phyloP scores from a whole-genome alignment of 371 early-diverging fungal genomes.

The Dichotomocladium elegans region DNA sequence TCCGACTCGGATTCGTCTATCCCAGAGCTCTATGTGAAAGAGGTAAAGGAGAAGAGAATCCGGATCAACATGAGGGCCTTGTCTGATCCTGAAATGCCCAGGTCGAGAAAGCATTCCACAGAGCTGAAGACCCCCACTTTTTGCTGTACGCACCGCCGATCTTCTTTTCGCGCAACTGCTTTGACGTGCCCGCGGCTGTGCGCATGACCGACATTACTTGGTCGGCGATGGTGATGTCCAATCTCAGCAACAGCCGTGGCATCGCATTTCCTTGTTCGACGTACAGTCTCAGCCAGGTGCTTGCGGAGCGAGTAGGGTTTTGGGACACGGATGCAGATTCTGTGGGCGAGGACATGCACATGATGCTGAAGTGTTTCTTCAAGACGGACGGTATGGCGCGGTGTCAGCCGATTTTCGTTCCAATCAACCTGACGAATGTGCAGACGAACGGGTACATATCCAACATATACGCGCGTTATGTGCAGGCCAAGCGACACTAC shows the following conservation, averaged over 20 bases:
- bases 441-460: constrained; percentile 55
- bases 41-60: constrained; percentile 8
- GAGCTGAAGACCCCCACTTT: constrained; percentile 41
- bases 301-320: constrained; percentile 65
- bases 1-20: constrained; percentile 43
- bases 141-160: constrained; percentile 67
- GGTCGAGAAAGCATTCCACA: constrained; percentile 31
- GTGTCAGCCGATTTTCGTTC: constrained; percentile 68
- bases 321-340: constrained; percentile 81
- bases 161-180: constrained; percentile 75
- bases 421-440: constrained; percentile 72
- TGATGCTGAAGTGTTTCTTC: constrained; percentile 80
- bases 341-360: constrained; percentile 84
- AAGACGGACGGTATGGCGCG: constrained; percentile 62
- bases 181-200: constrained; percentile 69
- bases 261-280: constrained; percentile 73
- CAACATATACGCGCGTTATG: constrained; percentile 58
- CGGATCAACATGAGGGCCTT: too few relatives aligned
- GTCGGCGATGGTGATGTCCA: constrained; percentile 76
- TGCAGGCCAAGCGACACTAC: constrained; percentile 70
- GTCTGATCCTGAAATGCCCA: not conserved
- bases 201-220: constrained; percentile 76
- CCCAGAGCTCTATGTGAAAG: constrained; percentile 35
- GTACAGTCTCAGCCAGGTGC: constrained; percentile 67
- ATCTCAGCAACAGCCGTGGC: constrained; percentile 62